Base-by-base conservation (phyloP, 2,329 filamentous ascomycete species). In the Aspergillus novoparasiticus region DNA sequence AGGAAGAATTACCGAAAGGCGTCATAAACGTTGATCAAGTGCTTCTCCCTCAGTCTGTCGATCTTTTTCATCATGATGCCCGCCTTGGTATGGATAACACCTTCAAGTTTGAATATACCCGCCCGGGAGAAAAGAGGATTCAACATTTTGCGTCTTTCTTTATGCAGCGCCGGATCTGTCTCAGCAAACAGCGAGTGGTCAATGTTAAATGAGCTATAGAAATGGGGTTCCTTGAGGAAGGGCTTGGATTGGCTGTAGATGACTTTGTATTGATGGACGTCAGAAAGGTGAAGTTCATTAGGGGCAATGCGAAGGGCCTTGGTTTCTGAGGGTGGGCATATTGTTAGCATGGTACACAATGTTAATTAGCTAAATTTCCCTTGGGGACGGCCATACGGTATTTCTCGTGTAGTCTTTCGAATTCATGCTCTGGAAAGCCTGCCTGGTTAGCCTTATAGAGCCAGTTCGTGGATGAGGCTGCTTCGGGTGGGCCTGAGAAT, bases 81-180 rank as follows among this genome's bases (percentile, higher is more conserved):
- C 21, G 45, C 39, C 36, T 62, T 62, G 4, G 45, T 45, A n/a
- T 59, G 57, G 19, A 62, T 55, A 16, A 62, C 41, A 2, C 45
- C 56, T 46, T 62, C 60, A 5, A 62, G 41, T 21, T 59, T 62
- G 23, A 56, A 50, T 26, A 71, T 60, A 3, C 58, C 66, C 4
- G 57, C 26, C 23, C 67, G 67, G 0, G 69, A 70, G 50, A 71
- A 71, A 19, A 68, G 65, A 6, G 65, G 65, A 28, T 58, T 66
- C 11, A 71, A 6, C 6, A 66, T 46, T 21, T 32, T 57, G 4
- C 69, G 68, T 11, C 62, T 61, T 3, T 57, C 43, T 28, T 64
- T 65, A 36, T 71, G 69, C 2, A 62, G 9, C 0, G 28, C n/a
- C 16, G 68, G 65, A 12, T 64, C 54, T 9, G 53, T 34, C 26